Base-by-base conservation (phyloP, 441 rosid species). In the Syzygium malaccense region DNA sequence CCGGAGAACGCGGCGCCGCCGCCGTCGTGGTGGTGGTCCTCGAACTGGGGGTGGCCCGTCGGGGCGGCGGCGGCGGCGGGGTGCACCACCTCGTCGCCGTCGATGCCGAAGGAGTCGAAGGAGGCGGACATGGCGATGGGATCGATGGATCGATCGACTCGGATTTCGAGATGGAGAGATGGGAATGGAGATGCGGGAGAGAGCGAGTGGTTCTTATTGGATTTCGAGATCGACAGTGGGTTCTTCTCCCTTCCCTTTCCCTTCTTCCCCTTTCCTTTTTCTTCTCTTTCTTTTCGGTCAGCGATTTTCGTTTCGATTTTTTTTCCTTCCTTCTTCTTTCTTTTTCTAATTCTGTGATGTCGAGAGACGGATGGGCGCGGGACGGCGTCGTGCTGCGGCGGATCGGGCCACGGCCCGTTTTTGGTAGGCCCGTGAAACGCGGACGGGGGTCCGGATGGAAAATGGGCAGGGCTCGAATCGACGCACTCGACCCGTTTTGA, bases 51-150 rank as follows among this genome's bases (percentile, higher is more conserved):
- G 86, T 92, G 48, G 48, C 48, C 48, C 48, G 48, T 90, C 60
- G 88, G 62, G 33, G 89, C 20, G 56, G 88, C 33, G 56, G 56
- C 8, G 56, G 56, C 56, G 75, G 91, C 78, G 87, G 91, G 91
- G 87, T 75, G 83, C n/a, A 91, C 83, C n/a, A 91, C 85, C 90
- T 92, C 95, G 80, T 92, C 96, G 26, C 93, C 93, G 88, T 92
- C 95, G 90, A 90, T 85, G 88, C 93, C 91, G 88, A 90, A 95
- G 30, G 94, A 25, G 90, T 95, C 98, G 86, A 95, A 93, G n/a
- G 97, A 91, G n/a, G 95, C 90, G 51, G 83, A 75, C 83, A 75
- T 75, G 51, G 83, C 51, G 14, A 32, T 28, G 14, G 30, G 33
- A 64, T 30, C 23, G 51, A 75, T 75, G 28, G 51, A 71, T 71